A percentile compares a stretch with the other conserved stretches of the same genome.
Evolutionary conservation across 257 asterid species (phyloP).

Genomic region (Schizonepeta tenuifolia): DNA sequence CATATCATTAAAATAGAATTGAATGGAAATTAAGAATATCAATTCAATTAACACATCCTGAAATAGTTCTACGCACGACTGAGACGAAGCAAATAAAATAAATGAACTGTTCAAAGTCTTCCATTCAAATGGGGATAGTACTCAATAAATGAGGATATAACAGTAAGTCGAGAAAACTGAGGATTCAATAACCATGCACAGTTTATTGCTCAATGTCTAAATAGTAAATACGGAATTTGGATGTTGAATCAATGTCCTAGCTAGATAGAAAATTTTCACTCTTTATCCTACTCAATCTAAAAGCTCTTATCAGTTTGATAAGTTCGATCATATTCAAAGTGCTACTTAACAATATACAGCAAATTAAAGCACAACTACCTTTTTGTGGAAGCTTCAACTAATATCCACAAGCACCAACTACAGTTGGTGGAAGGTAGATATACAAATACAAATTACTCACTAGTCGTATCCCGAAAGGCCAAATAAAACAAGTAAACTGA

Average conservation of each 20-base stretch:
- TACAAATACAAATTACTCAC: not conserved
- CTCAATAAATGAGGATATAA: not conserved
- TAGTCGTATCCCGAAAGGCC: not conserved
- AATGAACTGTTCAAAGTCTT: not conserved
- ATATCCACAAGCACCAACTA: not conserved
- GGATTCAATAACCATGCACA: not conserved
- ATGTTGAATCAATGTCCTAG: not conserved
- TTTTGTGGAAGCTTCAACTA: not conserved
- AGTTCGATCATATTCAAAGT: not conserved
- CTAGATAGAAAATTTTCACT: not conserved
- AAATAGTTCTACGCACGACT: not conserved
- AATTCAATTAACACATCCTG: not conserved
- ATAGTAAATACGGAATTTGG: not conserved
- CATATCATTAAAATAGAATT: not conserved
- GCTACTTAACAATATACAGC: not conserved
- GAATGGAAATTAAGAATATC: not conserved
- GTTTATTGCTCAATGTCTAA: not conserved
- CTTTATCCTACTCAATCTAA: not conserved
- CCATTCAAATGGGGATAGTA: not conserved
- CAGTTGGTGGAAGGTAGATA: not conserved
- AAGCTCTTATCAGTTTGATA: not conserved
- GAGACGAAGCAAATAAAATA: slow-evolving; percentile 2
- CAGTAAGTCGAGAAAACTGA: not conserved
- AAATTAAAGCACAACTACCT: not conserved
- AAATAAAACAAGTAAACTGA: not conserved